Evolutionary conservation across 2,329 filamentous ascomycete species (phyloP), one percentile per base, ranked within the genome.

Genomic region (Aspergillus caelatus): DNA sequence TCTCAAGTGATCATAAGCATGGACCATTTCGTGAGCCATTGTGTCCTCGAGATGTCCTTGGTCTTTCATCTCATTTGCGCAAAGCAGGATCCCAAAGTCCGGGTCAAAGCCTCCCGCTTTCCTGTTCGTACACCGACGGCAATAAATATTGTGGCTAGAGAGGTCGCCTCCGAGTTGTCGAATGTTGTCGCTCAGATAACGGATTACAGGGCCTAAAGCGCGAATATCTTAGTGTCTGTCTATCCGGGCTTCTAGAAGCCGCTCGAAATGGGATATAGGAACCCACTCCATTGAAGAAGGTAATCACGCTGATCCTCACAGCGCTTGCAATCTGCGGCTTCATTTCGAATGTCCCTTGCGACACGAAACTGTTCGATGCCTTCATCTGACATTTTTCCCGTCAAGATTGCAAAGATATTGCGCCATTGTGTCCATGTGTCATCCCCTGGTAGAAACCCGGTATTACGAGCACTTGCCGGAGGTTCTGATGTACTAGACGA

Each of bases 1-100:
- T 67, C 94, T 83, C 70, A 98, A 75, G 77, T 96, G 91, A 77
- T 99, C 95, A 84, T 93, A 98, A 1, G 94, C 94, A 78, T 99
- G 95, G 59, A 99, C 91, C 93, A 99, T 96, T 82, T 99, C 95
- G 79, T 99, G 95, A 32, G 94, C 90, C 73, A 99, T 83, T 12
- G 94, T 97, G 77, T 99, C 95, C 81, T 99, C 95, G 70, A 97
- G 78, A 75, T 97, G 93, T 36, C 89, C 89, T 62, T 88, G 83
- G 74, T 93, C 89, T 63, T 90, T 84, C 75, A 98, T 87, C 79
- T 95, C 90, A 79, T 99, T 99, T 58, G 95, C 93, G 79, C 95
- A 99, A 26, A 99, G 84, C 74, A 96, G 77, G 67, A 99, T 97
- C 43, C 95, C 95, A 75, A 93, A 91, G 57, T 91, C 85, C 1